Percentiles rank a stretch among this genome's conserved stretches.
Conservation (phyloP, 208 protist genomes). For the Blastocrithidia nonstop region DNA sequence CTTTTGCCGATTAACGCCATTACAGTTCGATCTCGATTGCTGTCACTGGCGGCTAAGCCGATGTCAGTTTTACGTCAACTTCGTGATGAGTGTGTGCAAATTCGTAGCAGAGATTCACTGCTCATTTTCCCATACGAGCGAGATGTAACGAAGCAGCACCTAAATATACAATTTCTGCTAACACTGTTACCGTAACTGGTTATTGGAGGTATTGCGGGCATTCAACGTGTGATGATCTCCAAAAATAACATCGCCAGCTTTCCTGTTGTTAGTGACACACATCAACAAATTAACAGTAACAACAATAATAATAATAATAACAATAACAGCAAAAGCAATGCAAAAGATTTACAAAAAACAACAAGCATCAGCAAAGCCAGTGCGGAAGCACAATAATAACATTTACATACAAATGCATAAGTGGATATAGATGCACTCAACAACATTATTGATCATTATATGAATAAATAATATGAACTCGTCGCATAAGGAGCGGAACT, state of each 20-base stretch:
- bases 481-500: slow-evolving; percentile 90
- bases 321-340: no score
- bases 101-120: slow-evolving; percentile 43
- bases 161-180: slow-evolving; percentile 80
- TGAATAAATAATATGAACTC: slow-evolving; percentile 42
- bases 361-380: no score
- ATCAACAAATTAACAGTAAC: no score
- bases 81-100: slow-evolving; percentile 60
- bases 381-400: no score
- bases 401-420: no score
- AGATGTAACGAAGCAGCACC: slow-evolving; percentile 34
- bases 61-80: slow-evolving; percentile 83
- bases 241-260: slow-evolving; percentile 30
- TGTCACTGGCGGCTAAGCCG: slow-evolving; percentile 33
- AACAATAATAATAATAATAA: no score
- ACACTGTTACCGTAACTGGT: slow-evolving; percentile 75
- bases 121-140: slow-evolving; percentile 51
- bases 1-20: slow-evolving; percentile 85
- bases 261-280: no score
- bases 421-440: no score
- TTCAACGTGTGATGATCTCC: slow-evolving; percentile 94
- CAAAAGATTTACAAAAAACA: no score
- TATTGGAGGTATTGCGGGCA: slow-evolving; percentile 87
- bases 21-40: slow-evolving; percentile 65
- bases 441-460: no score